A percentile compares a stretch with the other conserved stretches of the same genome.
Evolutionary conservation across 2,329 filamentous ascomycete species (phyloP).

Genomic region (Calonectria pauciramosa): DNA sequence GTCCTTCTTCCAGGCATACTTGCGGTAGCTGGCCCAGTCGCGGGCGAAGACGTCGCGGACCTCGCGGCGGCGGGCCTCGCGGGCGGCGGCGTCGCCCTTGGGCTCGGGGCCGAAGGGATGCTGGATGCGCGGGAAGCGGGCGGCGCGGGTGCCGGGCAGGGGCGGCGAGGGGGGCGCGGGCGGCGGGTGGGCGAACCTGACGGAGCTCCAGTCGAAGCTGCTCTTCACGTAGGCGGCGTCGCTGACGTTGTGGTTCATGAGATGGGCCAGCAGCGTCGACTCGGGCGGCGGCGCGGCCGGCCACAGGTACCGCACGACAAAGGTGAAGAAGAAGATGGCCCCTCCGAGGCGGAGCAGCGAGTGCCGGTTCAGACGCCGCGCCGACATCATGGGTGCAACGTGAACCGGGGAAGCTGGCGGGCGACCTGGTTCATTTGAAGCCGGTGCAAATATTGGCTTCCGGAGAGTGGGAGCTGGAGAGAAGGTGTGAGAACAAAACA

Average conservation of each 20-base stretch:
- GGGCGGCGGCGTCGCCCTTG: background rate
- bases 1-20: slow-evolving; percentile 66
- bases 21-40: slow-evolving; percentile 66
- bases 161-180: background rate
- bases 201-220: slow-evolving; percentile 24
- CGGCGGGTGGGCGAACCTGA: background rate
- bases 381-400: slow-evolving; percentile 10
- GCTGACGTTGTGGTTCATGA: slow-evolving; percentile 17
- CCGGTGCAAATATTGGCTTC: background rate
- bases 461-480: background rate
- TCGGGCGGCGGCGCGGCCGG: background rate
- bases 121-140: slow-evolving; percentile 16
- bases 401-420: background rate
- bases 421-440: background rate
- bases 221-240: slow-evolving; percentile 1
- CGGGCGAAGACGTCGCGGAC: slow-evolving; percentile 58
- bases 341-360: slow-evolving; percentile 5
- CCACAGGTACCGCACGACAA: slow-evolving; percentile 16
- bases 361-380: slow-evolving; percentile 10
- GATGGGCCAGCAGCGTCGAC: slow-evolving; percentile 7
- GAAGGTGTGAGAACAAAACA: background rate
- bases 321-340: slow-evolving; percentile 1
- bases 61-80: slow-evolving; percentile 51
- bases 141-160: background rate
- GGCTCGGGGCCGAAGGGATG: background rate